phyloP scores from a whole-genome alignment of 1,139 yeast genomes.

The Arxiozyma slooffiae region DNA sequence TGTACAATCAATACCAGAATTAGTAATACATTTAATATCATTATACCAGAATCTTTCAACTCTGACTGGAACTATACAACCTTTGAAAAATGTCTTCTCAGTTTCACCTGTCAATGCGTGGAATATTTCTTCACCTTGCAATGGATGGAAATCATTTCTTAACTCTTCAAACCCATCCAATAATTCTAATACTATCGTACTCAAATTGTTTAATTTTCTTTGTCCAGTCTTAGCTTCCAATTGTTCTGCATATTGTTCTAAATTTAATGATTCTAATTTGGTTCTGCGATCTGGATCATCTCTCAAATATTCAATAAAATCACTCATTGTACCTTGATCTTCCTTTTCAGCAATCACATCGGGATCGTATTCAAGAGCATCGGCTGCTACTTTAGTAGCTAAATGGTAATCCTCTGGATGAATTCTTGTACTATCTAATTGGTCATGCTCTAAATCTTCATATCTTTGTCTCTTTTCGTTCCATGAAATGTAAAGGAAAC shows the following conservation, averaged over 20 bases:
- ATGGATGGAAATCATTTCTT: constrained; percentile 59
- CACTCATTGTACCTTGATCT: constrained; percentile 50
- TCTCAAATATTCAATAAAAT: constrained; percentile 71
- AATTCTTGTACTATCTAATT: constrained; percentile 87
- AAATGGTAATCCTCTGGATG: constrained; percentile 96
- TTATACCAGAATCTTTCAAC: constrained; percentile 37
- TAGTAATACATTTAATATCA: constrained; percentile 51
- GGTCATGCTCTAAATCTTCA: constrained; percentile 59
- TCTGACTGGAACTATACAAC: constrained; percentile 68
- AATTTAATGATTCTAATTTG: constrained; percentile 71
- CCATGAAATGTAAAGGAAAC: constrained; percentile 76
- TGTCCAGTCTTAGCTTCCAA: constrained; percentile 51
- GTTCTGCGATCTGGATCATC: constrained; percentile 54
- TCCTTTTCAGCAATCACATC: constrained; percentile 82
- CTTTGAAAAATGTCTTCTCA: constrained; percentile 53
- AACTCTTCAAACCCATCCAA: constrained; percentile 81
- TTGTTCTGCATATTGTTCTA: constrained; percentile 91
- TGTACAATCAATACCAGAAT: constrained; percentile 68
- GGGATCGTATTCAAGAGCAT: constrained; percentile 91
- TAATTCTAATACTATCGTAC: constrained; percentile 77
- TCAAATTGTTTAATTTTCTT: constrained; percentile 28
- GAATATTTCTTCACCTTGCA: constrained; percentile 67
- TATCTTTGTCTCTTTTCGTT: constrained; percentile 36
- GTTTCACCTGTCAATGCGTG: constrained; percentile 87
- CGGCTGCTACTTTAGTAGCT: constrained; percentile 96